Evolutionary conservation across 2,329 filamentous ascomycete species (phyloP).

Genomic region (Epicoccum nigrum): DNA sequence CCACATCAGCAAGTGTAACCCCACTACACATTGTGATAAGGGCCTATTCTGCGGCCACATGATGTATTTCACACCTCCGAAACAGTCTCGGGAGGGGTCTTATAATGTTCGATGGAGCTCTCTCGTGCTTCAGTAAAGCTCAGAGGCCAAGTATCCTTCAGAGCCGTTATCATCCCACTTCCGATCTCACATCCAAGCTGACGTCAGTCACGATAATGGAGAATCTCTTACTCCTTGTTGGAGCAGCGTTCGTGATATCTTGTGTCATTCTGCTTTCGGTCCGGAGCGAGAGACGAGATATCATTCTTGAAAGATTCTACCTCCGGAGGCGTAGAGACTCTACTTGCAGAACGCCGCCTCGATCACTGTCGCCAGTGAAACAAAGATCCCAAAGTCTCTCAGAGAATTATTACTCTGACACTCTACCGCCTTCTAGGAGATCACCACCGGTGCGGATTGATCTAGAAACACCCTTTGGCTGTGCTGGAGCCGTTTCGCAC

Average conservation of each 20-base stretch:
- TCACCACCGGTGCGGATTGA: slow-evolving; percentile 33
- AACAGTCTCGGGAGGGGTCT: neutral
- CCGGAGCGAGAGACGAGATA: slow-evolving; percentile 47
- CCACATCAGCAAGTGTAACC: neutral
- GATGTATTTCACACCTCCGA: neutral
- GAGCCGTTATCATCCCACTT: too few relatives aligned
- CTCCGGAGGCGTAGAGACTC: slow-evolving; percentile 52
- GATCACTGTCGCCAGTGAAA: slow-evolving; percentile 60
- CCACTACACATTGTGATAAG: neutral
- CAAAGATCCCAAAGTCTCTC: slow-evolving; percentile 28
- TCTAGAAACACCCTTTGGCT: slow-evolving; percentile 22
- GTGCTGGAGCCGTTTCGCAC: neutral
- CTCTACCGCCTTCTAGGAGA: slow-evolving; percentile 61
- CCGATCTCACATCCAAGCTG: neutral
- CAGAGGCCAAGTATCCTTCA: neutral
- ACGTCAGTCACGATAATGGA: slow-evolving; percentile 22
- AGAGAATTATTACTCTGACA: slow-evolving; percentile 49
- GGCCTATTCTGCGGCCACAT: neutral
- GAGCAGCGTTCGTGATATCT: slow-evolving; percentile 37
- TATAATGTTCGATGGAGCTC: too few relatives aligned
- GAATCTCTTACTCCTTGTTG: slow-evolving; percentile 35
- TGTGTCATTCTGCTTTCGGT: slow-evolving; percentile 35
- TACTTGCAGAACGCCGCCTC: slow-evolving; percentile 59
- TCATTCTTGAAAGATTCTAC: slow-evolving; percentile 49
- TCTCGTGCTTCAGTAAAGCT: too few relatives aligned